Conservation (phyloP, 1,284 basidiomycete genomes). For the Clitocybe nebularis region DNA sequence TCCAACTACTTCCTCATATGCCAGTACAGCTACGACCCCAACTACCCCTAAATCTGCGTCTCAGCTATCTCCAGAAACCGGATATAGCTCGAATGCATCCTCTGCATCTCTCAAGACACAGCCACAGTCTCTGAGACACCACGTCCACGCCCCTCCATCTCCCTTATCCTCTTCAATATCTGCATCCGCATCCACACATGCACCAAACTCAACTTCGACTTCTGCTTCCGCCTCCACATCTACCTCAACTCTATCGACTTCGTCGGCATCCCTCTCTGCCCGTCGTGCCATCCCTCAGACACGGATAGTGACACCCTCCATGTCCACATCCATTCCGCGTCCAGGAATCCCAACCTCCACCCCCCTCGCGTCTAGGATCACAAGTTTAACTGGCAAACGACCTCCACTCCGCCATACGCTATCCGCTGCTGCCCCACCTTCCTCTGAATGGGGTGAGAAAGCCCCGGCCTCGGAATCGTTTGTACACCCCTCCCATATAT, state of each 20-base stretch:
- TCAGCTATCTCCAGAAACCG: not conserved
- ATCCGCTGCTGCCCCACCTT: constrained; percentile 5
- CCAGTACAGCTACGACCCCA: constrained; percentile 1
- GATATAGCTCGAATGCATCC: not conserved
- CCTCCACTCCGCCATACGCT: not conserved
- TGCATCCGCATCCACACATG: constrained; percentile 2
- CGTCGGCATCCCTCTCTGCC: constrained; percentile 3
- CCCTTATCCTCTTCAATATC: constrained; percentile 9
- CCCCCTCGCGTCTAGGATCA: not conserved
- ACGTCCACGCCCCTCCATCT: constrained; percentile 1
- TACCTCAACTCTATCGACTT: constrained; percentile 5
- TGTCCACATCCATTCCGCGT: not conserved
- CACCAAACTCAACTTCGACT: not conserved
- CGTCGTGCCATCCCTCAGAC: constrained; percentile 6
- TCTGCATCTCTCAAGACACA: not conserved
- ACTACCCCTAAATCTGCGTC: not conserved
- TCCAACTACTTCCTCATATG: constrained; percentile 2
- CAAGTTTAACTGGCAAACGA: not conserved
- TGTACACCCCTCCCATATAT: constrained; percentile 9
- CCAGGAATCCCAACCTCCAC: not conserved
- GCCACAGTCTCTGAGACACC: constrained; percentile 1
- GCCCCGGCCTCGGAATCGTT: not conserved
- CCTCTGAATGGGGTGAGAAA: constrained; percentile 7
- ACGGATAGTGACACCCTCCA: constrained; percentile 6
- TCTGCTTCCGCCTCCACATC: constrained; percentile 4